Evolutionary conservation across 1,284 basidiomycete species (phyloP).

Genomic region (Malassezia globosa): DNA sequence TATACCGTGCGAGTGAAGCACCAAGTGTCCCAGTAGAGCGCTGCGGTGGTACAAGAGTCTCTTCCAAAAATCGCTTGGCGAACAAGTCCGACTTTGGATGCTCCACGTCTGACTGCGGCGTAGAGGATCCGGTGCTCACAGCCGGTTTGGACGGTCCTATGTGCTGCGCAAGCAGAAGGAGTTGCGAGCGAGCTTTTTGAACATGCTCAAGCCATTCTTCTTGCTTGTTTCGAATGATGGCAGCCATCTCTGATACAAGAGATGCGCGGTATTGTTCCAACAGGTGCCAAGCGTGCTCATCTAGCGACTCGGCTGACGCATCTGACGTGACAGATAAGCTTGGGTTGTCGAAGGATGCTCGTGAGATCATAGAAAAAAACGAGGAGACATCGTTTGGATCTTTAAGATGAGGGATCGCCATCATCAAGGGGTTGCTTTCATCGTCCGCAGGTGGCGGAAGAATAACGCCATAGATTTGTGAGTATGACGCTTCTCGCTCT

Average conservation of each 20-base stretch:
- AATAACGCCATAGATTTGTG: background rate
- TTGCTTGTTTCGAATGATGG: background rate
- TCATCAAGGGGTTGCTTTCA: background rate
- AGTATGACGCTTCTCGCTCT: background rate
- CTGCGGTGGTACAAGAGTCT: too few species aligned
- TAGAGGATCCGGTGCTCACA: too few species aligned
- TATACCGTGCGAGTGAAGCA: too few species aligned
- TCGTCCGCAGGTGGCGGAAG: background rate
- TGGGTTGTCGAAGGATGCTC: background rate
- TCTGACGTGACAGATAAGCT: background rate
- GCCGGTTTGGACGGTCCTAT: too few species aligned
- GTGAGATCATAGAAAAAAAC: background rate
- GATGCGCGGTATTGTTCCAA: background rate
- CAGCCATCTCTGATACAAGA: background rate
- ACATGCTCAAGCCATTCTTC: background rate
- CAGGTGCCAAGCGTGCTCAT: background rate
- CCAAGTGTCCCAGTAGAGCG: too few species aligned
- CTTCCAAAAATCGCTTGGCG: too few species aligned
- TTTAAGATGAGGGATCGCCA: background rate
- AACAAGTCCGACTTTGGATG: too few species aligned
- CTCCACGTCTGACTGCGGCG: too few species aligned
- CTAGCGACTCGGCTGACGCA: background rate
- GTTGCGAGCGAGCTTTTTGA: background rate
- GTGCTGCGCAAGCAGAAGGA: background rate
- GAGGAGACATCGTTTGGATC: background rate